Base-by-base conservation (phyloP, 2,329 filamentous ascomycete genomes). In the Phialophora chinensis region DNA sequence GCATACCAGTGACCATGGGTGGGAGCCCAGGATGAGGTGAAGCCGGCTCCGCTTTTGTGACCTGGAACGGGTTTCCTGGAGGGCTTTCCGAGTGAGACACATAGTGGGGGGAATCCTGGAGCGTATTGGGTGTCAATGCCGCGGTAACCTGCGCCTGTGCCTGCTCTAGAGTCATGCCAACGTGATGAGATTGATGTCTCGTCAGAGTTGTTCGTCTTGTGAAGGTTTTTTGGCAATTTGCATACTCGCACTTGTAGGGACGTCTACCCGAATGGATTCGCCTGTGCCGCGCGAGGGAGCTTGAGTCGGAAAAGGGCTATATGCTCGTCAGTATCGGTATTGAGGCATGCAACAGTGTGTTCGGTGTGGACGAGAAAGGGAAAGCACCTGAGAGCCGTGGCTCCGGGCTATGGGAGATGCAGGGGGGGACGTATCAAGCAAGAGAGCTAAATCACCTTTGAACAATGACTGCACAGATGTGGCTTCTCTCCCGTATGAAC, bases 401-500 rank as follows among this genome's bases (percentile, higher is more conserved):
- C 11, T 25, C 77, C 74, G 73, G 53, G 66, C 42, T 27, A 61
- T 58, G 50, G 31, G 64, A 53, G 60, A 56, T 53, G 58, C 60
- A 50, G 65, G 31, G 65, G 65, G 54, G 17, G 17, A 6, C 6
- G 4, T 42, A 44, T n/a, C 38, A n/a, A 44, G 38, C 17, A 47
- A 59, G 35, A 23, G 12, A 52, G 29, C 52, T 60, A 50, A 62
- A 85, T 74, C 84, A 97, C 93, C 89, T 98, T 98, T 78, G 92
- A 92, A 78, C 95, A 98, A 69, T 91, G 88, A 80, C 97, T 95
- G 77, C 95, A 99, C 88, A 95, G 94, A 75, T 99, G 95, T 59
- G 95, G 95, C 81, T 99, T 99, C 82, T 98, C 95, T 71, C 95
- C 95, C 1, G 95, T 98, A 79, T 99, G 95, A 23, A 97, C 93